phyloP scores from a whole-genome alignment of 2,329 filamentous ascomycete species.

The Ascochyta clinopodiicola region DNA sequence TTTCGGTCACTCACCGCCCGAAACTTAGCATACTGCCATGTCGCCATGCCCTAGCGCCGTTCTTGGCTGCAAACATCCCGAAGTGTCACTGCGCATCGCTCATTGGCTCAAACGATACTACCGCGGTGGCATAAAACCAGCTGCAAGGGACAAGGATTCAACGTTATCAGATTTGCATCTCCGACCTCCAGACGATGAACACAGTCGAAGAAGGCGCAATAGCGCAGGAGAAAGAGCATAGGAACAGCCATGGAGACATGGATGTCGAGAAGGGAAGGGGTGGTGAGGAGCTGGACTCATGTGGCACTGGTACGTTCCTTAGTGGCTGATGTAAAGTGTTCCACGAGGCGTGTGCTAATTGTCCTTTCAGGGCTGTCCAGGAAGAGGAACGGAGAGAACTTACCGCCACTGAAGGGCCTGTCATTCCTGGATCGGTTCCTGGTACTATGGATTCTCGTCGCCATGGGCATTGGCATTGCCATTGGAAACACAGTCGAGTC shows the following conservation, averaged over 20 bases:
- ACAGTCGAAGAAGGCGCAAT: slow-evolving; percentile 24
- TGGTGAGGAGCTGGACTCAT: background rate
- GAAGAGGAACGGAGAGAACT: background rate
- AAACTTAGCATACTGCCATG: background rate
- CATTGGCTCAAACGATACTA: slow-evolving; percentile 11
- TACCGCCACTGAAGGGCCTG: slow-evolving; percentile 49
- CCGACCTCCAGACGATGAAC: slow-evolving; percentile 18
- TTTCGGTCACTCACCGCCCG: slow-evolving; percentile 1
- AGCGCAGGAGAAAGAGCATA: slow-evolving; percentile 1
- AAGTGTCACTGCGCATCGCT: slow-evolving; percentile 15
- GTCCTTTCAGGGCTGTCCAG: slow-evolving; percentile 2
- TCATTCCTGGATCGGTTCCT: slow-evolving; percentile 55
- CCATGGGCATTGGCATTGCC: slow-evolving; percentile 77
- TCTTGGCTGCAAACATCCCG: background rate
- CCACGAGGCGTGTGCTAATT: background rate
- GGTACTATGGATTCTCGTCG: slow-evolving; percentile 73
- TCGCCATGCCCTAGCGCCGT: background rate
- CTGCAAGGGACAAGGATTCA: background rate
- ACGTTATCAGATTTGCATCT: background rate
- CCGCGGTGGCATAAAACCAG: background rate
- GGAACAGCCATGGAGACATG: background rate
- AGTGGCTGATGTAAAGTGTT: background rate
- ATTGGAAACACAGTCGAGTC: slow-evolving; percentile 76
- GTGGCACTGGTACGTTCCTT: slow-evolving; percentile 1
- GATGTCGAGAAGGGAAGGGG: slow-evolving; percentile 22